Percentiles rank a stretch among this genome's conserved stretches.
Evolutionary conservation across 805 yeast species (phyloP).

Genomic region (Pichia californica): DNA sequence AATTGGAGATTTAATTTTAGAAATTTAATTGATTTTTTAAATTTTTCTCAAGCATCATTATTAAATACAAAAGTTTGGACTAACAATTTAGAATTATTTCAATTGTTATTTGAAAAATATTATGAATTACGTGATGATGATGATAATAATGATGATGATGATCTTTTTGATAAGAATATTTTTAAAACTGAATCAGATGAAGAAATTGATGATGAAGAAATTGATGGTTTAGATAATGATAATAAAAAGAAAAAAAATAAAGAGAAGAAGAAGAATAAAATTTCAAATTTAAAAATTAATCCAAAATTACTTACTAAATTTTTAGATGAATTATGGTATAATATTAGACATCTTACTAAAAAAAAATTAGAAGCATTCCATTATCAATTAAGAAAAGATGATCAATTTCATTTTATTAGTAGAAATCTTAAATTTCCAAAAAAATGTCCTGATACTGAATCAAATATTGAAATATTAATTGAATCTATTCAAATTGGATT

Average conservation of each 20-base stretch:
- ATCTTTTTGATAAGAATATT: too few species aligned
- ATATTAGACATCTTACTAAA: constrained; percentile 6
- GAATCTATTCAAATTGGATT: constrained; percentile 15
- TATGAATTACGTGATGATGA: constrained; percentile 11
- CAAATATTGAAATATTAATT: constrained; percentile 12
- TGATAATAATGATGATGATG: neutral
- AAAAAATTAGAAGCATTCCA: constrained; percentile 14
- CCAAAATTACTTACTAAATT: constrained; percentile 13
- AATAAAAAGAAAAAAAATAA: neutral
- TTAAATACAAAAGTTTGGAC: constrained; percentile 23
- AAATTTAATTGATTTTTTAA: constrained; percentile 24
- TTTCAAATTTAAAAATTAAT: neutral
- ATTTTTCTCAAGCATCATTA: constrained; percentile 23
- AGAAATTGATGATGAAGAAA: constrained; percentile 3
- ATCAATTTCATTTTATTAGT: constrained; percentile 20
- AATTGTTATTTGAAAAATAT: constrained; percentile 20
- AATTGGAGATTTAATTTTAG: constrained; percentile 27
- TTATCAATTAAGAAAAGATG: constrained; percentile 20
- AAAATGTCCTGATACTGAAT: constrained; percentile 2
- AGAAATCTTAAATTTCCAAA: constrained; percentile 6
- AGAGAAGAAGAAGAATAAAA: neutral
- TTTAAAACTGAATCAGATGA: too few species aligned
- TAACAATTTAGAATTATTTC: constrained; percentile 25
- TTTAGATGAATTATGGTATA: constrained; percentile 21
- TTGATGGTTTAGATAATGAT: neutral